Base-by-base conservation (phyloP, 2,329 filamentous ascomycete genomes). In the Trichoderma sp. region DNA sequence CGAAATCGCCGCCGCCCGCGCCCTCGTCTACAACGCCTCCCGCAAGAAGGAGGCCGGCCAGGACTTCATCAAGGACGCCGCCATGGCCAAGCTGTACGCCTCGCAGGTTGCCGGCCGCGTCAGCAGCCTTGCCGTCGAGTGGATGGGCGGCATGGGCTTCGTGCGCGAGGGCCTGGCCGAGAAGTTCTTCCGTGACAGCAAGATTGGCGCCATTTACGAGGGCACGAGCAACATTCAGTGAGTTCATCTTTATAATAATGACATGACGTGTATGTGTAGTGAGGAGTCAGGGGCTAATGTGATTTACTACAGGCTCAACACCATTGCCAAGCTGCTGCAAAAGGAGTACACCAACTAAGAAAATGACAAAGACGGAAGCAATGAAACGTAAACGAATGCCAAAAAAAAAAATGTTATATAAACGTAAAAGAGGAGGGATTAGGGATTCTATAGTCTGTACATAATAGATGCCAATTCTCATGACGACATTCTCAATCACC, bases 71-170 rank as follows among this genome's bases (percentile, higher is more conserved):
- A 88, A 87, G 78, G 95, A 99, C 76, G 95, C 95, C 10, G 95
- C 95, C 73, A 99, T 99, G 95, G 95, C 95, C 64, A 99, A 99
- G 85, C 86, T 99, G 66, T 97, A 92, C 78, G 89, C 95, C 2
- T 95, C 92, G 5, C 95, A 99, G 81, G 93, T 99, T 35, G 95
- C 95, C 0, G 92, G 92, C 22, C 89, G 88, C 65, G 94, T 99
- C 22, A 91, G 90, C 66, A 89, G 94, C 7, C 86, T 91, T 58
- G 95, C 94, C 0, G 89, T 99, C 32, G 95, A 99, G 82, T 99
- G 95, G 95, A 98, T 98, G 94, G 95, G 95, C 57, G 95, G 95
- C 70, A 98, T 99, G 95, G 95, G 95, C 54, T 99, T 99, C 75
- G 95, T 99, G 17, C 85, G 95, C 53, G 95, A 99, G 80, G 95